A percentile compares a stretch with the other conserved stretches of the same genome.
These are phyloP conservation scores for Alisma plantagoaquatica DNA, from an alignment of 106 monocot genomes.

Conservation along the genomic window DNA sequence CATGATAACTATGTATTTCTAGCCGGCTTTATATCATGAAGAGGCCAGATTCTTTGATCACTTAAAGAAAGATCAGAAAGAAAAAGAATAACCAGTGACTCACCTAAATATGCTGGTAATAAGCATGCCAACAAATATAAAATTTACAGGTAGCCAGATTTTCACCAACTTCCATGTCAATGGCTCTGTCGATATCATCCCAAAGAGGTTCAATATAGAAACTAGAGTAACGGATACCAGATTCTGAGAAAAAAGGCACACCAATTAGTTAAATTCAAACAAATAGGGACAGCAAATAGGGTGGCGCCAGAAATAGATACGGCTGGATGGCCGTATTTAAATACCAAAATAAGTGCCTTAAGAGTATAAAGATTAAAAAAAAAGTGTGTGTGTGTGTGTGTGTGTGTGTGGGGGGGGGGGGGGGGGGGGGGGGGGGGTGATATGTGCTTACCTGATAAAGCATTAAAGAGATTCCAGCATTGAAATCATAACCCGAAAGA, in stretches of 20 bases:
- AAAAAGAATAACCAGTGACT: too few species aligned
- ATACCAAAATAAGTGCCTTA: background rate
- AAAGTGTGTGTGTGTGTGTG: background rate
- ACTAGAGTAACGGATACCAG: conserved; percentile 78
- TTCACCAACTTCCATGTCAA: conserved; percentile 78
- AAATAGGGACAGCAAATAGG: background rate
- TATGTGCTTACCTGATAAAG: conserved; percentile 65
- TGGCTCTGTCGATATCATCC: conserved; percentile 68
- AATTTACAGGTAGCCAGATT: conserved; percentile 91
- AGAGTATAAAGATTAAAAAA: background rate
- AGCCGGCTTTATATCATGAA: too few species aligned
- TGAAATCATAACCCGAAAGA: conserved; percentile 79
- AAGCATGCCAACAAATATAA: conserved; percentile 98
- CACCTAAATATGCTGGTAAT: conserved; percentile 93
- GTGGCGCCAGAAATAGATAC: background rate
- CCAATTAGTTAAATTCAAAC: too few species aligned
- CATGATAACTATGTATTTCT: too few species aligned
- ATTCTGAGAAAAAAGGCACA: conserved; percentile 76
- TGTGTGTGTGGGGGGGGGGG: too few species aligned
- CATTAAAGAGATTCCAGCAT: conserved; percentile 91
- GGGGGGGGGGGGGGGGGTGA: too few species aligned
- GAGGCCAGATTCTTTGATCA: too few species aligned
- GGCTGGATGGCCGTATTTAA: background rate
- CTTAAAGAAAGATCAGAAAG: too few species aligned
- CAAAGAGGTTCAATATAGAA: conserved; percentile 38